Base-by-base conservation (phyloP, 208 protist genomes). In the Angomonas ambiguus region DNA sequence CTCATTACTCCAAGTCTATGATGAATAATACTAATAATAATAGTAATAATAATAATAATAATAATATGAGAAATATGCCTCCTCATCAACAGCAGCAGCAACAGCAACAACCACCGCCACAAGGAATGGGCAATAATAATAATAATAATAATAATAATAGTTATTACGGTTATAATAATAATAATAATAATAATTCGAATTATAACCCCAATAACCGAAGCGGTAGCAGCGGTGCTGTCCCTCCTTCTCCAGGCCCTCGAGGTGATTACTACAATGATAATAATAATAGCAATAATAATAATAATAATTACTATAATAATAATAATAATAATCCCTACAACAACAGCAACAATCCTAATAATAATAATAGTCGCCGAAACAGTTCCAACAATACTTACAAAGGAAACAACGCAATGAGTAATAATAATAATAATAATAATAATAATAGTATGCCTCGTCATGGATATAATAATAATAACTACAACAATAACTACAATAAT, bases 21-120 rank as follows among this genome's bases (percentile, higher is more conserved):
- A 22, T 65, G 30, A 67, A 72, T 28, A 59, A 69, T 68, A 72
- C 70, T 20, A 69, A 67, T 3, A 74, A 74, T 56, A 71, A 72
- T 66, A 65, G 53, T 55, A 49, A 48, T 55, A 35, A 6, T 51
- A 41, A 20, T 32, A 48, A 33, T 42, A 30, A 27, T 68, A 62
- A 24, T 51, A 24, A 22, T 49, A 51, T 65, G 64, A 71, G 45
- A 30, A 32, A 32, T 49, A 57, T 18, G 35, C n/a, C 11, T 10
- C 22, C 22, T 25, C 25, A 35, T 13, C 10, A 11, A 65, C n/a
- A 20, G 38, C 18, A 28, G 20, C 57, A 69, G 60, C 32, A 35
- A 24, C 25, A 18, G 10, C 32, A 62, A 31, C 18, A 27, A 33
- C 53, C 25, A 62, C 42, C 32, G 32, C n/a, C n/a, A n/a, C n/a